Evolutionary conservation across 768 basidiomycete species (phyloP), one percentile per base, ranked within the genome.

Genomic region (Pulveroboletus sp.): DNA sequence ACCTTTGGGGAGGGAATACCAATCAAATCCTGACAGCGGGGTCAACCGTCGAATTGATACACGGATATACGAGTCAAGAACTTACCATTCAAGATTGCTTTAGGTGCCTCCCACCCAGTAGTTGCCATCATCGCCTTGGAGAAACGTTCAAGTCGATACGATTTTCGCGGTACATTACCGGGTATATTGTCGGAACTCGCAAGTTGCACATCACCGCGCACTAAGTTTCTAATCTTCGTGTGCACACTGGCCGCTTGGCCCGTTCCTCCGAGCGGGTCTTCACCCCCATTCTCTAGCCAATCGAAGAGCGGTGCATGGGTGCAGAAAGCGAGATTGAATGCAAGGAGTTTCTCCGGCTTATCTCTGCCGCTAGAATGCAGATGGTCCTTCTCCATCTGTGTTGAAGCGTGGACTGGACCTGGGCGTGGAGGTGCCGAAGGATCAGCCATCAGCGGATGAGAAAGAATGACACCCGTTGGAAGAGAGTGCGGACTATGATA

Each of bases 51-150:
- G 15, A 33, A 39, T 17, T 3, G 32, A 49, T 32, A 21, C 8
- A 5, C 18, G 11, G 39, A 42, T 14, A n/a, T 10, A 45, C 12
- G 9, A 9, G 6, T n/a, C 28, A n/a, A 40, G 10, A 42, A 47
- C 72, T 17, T 47, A 79, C 83, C 80, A 52, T 72, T 73, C 36
- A 83, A 64, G 27, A 83, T 75, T 3, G 79, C 81, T 15, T 78
- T 78, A 14, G 82, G 82, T 2, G 71, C 76, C 68, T 85, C 86
- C 86, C 87, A 89, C 2, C 77, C 78, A 26, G 74, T 76, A 6
- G 86, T 85, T 17, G 83, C 85, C 6, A 75, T 75, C 87, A 90
- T 90, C 4, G 86, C 85, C 49, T 78, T 81, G 28, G 85, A 86
- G 57, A 89, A 89, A 32, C 86, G 72, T 54, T 80, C 76, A 49